phyloP scores from a whole-genome alignment of 371 early-diverging fungal genomes.

The Rhizopus microsporus region DNA sequence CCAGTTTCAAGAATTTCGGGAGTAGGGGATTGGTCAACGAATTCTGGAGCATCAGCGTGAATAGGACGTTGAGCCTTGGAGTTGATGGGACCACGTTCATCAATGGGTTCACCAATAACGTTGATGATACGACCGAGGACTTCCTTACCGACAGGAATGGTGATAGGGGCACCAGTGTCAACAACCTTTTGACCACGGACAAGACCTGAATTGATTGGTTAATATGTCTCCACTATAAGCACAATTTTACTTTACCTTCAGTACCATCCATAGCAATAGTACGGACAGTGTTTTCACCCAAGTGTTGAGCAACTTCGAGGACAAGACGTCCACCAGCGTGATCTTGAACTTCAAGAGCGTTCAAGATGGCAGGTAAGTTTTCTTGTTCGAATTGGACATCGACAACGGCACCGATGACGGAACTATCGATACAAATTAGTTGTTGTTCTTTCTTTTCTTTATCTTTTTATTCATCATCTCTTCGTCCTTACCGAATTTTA shows the following conservation, averaged over 20 bases:
- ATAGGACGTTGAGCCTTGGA: conserved; percentile 84
- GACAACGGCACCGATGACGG: conserved; percentile 96
- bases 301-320: conserved; percentile 93
- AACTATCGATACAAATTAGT: conserved; percentile 9
- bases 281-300: conserved; percentile 97
- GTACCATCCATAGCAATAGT: conserved; percentile 99
- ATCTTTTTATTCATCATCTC: neutral
- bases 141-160: conserved; percentile 94
- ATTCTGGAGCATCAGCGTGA: conserved; percentile 90
- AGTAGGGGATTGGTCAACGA: conserved; percentile 92
- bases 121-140: conserved; percentile 98
- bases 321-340: conserved; percentile 79
- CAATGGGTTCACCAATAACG: conserved; percentile 98
- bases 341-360: conserved; percentile 91
- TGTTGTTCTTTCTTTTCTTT: neutral
- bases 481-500: conserved; percentile 35
- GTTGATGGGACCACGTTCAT: conserved; percentile 95
- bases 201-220: conserved; percentile 62
- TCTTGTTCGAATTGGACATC: conserved; percentile 94
- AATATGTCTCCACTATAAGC: neutral
- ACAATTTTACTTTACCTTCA: conserved; percentile 25
- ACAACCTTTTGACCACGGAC: conserved; percentile 94
- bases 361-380: conserved; percentile 88
- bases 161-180: conserved; percentile 95
- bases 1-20: conserved; percentile 95